These are phyloP conservation scores for Xylaria palmicola DNA, from an alignment of 495 filamentous ascomycete species.

Conservation along the genomic window DNA sequence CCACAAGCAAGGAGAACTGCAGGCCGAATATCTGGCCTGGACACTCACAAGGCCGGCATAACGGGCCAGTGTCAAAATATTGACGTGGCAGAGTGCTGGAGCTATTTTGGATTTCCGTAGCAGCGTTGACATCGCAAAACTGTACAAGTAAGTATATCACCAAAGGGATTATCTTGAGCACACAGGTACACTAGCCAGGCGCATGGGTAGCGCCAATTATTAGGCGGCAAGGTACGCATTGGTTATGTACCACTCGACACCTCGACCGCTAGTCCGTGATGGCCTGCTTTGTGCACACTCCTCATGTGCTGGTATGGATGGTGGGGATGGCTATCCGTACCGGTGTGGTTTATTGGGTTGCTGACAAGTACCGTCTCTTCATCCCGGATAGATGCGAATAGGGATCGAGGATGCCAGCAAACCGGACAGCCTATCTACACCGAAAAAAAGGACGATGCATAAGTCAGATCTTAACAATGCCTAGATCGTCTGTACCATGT, in stretches of 20 bases:
- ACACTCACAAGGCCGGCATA: constrained; percentile 14
- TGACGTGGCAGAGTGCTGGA: constrained; percentile 18
- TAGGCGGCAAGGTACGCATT: constrained; percentile 1
- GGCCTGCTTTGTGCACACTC: background rate
- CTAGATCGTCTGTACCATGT: constrained; percentile 8
- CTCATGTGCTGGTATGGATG: background rate
- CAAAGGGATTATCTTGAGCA: background rate
- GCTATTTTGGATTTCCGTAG: background rate
- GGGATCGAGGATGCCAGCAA: background rate
- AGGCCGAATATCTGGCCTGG: constrained; percentile 14
- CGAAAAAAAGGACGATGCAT: constrained; percentile 14
- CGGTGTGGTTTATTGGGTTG: background rate
- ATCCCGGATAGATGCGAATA: background rate
- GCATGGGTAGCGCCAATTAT: background rate
- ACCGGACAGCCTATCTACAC: constrained; percentile 10
- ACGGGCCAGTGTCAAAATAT: constrained; percentile 13
- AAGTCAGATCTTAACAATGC: background rate
- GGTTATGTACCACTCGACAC: constrained; percentile 2
- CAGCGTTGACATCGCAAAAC: constrained; percentile 10
- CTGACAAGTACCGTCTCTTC: constrained; percentile 3
- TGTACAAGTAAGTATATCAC: constrained; percentile 1
- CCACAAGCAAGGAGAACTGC: constrained; percentile 17
- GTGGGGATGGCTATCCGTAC: constrained; percentile 9
- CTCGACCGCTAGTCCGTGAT: constrained; percentile 11
- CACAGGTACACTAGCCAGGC: background rate